Evolutionary conservation across 345 rosid genomes (phyloP).

Genomic region (Heritiera fomes): DNA sequence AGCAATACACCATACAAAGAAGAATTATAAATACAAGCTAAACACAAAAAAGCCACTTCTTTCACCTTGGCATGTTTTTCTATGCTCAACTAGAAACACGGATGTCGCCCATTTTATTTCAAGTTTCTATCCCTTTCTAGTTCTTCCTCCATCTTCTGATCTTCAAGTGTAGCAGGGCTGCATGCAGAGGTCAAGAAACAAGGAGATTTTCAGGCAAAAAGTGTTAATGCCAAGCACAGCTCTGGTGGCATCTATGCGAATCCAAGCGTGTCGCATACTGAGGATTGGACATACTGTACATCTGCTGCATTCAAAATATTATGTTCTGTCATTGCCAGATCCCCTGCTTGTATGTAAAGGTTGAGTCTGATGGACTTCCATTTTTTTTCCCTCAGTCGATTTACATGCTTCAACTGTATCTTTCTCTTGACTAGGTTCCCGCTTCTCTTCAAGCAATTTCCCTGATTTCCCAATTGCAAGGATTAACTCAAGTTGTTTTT

Average conservation of each 20-base stretch:
- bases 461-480: conserved; percentile 69
- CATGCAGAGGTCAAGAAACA: conserved; percentile 19
- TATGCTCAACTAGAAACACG: conserved; percentile 3
- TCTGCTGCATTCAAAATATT: conserved; percentile 26
- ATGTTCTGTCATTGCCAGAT: conserved; percentile 38
- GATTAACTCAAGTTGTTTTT: conserved; percentile 83
- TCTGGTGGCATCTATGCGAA: background rate
- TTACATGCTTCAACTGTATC: conserved; percentile 31
- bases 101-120: conserved; percentile 1
- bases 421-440: conserved; percentile 32
- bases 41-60: background rate
- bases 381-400: conserved; percentile 30
- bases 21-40: conserved; percentile 20
- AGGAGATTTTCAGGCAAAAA: background rate
- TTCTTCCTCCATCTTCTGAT: background rate
- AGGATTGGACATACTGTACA: conserved; percentile 17
- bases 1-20: conserved; percentile 13
- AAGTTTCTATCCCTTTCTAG: conserved; percentile 10
- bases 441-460: conserved; percentile 56
- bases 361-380: conserved; percentile 35
- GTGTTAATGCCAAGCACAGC: background rate
- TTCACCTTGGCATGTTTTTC: conserved; percentile 13
- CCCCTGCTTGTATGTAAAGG: conserved; percentile 27
- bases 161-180: background rate
- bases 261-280: background rate